Percentiles rank a stretch among this genome's conserved stretches.
phyloP scores from a whole-genome alignment of 1,284 basidiomycete species.

The Ustilago tritici region DNA sequence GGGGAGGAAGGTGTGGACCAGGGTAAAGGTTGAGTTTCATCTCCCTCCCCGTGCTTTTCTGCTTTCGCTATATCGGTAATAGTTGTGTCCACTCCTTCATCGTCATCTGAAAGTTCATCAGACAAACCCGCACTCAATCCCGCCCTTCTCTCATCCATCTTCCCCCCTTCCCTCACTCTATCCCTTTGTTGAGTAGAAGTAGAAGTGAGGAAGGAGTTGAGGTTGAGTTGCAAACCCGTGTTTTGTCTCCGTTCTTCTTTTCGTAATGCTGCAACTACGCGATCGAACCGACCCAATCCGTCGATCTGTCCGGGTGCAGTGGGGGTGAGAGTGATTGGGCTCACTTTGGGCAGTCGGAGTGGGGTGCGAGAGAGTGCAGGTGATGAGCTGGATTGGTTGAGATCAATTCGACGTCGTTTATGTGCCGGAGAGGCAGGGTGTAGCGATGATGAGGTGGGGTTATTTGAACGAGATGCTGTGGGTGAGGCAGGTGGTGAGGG shows the following conservation, averaged over 20 bases:
- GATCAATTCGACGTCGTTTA: slow-evolving; percentile 6
- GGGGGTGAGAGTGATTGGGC: slow-evolving; percentile 26
- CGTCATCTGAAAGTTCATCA: slow-evolving; percentile 38
- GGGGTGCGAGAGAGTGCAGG: neutral
- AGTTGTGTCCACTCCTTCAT: neutral
- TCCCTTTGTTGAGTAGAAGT: neutral
- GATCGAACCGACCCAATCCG: slow-evolving; percentile 15
- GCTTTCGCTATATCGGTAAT: neutral
- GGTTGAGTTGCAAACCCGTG: slow-evolving; percentile 28
- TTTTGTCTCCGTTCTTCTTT: slow-evolving; percentile 30
- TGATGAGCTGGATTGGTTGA: neutral
- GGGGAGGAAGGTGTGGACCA: slow-evolving; percentile 19
- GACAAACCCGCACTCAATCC: slow-evolving; percentile 25
- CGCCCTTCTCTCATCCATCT: neutral
- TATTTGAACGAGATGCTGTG: neutral
- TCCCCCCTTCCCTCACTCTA: neutral
- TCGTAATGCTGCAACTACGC: slow-evolving; percentile 27
- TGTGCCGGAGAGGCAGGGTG: neutral
- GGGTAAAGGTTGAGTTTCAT: slow-evolving; percentile 35
- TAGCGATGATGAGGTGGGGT: neutral
- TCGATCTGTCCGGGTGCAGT: neutral
- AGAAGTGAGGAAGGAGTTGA: slow-evolving; percentile 12
- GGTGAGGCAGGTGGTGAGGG: slow-evolving; percentile 5
- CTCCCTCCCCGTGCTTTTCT: neutral
- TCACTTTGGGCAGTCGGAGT: slow-evolving; percentile 6